These are phyloP conservation scores for Neurospora sp. DNA, from an alignment of 495 filamentous ascomycete genomes.

Conservation along the genomic window DNA sequence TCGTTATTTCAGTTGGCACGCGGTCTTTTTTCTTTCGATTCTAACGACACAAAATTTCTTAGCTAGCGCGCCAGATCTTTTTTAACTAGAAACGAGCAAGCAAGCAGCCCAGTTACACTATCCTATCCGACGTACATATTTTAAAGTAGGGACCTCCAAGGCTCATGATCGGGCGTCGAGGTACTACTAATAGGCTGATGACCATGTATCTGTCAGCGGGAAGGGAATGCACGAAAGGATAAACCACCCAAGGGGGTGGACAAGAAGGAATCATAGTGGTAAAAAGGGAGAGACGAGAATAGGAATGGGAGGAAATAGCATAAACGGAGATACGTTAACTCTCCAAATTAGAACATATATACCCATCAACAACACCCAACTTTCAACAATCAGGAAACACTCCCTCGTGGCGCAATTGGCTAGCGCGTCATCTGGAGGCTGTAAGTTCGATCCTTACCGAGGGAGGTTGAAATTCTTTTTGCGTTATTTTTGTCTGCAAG, in stretches of 20 bases:
- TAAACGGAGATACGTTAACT: background rate
- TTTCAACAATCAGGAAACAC: background rate
- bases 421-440: background rate
- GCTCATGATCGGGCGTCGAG: background rate
- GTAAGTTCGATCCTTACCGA: background rate
- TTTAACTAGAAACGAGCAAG: background rate
- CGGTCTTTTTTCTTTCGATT: background rate
- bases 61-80: background rate
- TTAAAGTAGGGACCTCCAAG: background rate
- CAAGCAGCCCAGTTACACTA: background rate
- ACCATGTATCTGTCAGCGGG: background rate
- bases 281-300: background rate
- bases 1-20: background rate
- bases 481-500: background rate
- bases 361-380: background rate
- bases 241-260: background rate
- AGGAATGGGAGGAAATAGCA: background rate
- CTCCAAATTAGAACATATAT: background rate
- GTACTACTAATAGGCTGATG: background rate
- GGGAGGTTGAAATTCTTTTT: background rate
- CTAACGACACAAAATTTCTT: background rate
- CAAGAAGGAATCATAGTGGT: background rate
- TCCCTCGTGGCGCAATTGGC: background rate
- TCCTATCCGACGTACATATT: background rate
- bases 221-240: background rate